Conservation (phyloP, 176 grass and related monocot species). For the Juncus inflexus region DNA sequence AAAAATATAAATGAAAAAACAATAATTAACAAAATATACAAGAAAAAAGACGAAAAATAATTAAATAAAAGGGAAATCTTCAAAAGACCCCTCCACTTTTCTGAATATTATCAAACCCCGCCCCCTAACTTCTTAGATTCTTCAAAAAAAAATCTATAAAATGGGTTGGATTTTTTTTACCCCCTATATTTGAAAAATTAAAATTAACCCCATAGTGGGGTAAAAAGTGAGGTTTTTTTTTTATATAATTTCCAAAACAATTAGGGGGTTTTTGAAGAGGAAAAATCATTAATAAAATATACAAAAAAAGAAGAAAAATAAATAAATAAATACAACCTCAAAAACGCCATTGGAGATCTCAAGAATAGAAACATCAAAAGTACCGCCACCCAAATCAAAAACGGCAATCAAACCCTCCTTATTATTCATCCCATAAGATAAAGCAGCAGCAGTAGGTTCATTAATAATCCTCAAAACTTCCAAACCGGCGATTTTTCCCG, state of each 20-base stretch:
- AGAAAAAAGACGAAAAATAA: background rate
- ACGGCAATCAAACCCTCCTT: constrained; percentile 97
- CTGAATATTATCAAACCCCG: no score
- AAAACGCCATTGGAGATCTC: constrained; percentile 96
- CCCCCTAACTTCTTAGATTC: no score
- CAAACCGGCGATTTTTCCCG: constrained; percentile 82
- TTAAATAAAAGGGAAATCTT: background rate
- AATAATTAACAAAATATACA: no score
- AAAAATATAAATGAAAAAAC: background rate
- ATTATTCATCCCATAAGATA: constrained; percentile 99
- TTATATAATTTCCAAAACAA: no score
- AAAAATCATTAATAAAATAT: no score
- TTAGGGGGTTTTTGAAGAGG: no score
- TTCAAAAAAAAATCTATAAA: no score
- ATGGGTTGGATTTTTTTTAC: no score
- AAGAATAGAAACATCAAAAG: constrained; percentile 97
- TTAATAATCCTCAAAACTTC: constrained; percentile 97
- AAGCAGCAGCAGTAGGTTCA: constrained; percentile 89
- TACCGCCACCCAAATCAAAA: constrained; percentile 97
- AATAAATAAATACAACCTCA: constrained; percentile 46
- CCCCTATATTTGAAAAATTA: no score
- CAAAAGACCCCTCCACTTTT: no score
- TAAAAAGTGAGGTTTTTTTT: no score
- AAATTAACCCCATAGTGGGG: no score
- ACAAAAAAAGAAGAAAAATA: background rate